These are phyloP conservation scores for Ceratocystis variospora DNA, from an alignment of 2,329 filamentous ascomycete genomes.

Conservation along the genomic window DNA sequence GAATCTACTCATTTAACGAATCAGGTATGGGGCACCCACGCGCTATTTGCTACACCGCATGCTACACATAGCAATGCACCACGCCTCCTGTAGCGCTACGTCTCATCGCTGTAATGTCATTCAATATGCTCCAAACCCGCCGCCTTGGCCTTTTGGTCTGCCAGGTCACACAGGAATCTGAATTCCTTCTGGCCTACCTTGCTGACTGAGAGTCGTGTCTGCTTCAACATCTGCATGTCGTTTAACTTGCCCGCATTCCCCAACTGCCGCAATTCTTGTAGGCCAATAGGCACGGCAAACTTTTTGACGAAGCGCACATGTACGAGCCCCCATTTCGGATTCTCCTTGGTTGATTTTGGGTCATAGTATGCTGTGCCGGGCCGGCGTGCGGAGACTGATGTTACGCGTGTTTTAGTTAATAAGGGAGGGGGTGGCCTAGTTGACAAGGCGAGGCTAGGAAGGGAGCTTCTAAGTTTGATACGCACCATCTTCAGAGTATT, in stretches of 20 bases:
- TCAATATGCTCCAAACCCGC: conserved; percentile 29
- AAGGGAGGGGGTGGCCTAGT: background rate
- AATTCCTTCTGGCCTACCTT: conserved; percentile 52
- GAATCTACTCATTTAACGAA: background rate
- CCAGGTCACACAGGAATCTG: conserved; percentile 44
- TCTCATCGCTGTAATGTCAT: background rate
- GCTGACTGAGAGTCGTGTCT: conserved; percentile 69
- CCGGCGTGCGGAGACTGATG: conserved; percentile 25
- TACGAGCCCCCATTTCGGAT: conserved; percentile 66
- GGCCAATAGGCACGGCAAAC: conserved; percentile 54
- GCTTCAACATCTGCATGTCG: conserved; percentile 71
- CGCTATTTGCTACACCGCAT: too few relatives aligned
- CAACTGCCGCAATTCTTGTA: conserved; percentile 57
- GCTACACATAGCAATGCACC: background rate
- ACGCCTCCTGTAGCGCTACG: background rate
- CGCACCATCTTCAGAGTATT: conserved; percentile 66
- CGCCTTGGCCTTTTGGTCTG: conserved; percentile 31
- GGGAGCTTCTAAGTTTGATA: conserved; percentile 12
- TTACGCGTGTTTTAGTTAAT: background rate
- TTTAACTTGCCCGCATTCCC: conserved; percentile 45
- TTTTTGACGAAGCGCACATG: conserved; percentile 80
- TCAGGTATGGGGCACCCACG: background rate
- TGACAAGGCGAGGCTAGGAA: background rate
- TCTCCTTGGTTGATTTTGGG: conserved; percentile 46
- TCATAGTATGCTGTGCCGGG: conserved; percentile 62